Base-by-base conservation (phyloP, 2,329 filamentous ascomycete species). In the Achaetomium macrosporum region DNA sequence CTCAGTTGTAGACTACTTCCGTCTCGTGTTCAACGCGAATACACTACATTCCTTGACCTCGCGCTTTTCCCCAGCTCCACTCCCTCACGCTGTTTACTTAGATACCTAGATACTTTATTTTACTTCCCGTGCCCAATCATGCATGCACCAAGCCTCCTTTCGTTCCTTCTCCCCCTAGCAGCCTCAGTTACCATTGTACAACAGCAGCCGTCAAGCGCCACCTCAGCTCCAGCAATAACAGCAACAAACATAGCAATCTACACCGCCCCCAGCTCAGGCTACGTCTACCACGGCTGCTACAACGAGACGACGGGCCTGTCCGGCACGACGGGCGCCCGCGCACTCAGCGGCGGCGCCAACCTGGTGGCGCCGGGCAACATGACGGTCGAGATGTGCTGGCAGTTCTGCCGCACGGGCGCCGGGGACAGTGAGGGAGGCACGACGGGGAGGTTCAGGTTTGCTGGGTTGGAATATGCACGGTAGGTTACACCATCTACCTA, bases 271-370 rank as follows among this genome's bases (percentile, higher is more conserved):
- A 13, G 17, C 11, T 30, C 37, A 31, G 52, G 58, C 15, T 82
- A 80, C 67, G 57, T 50, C 15, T 82, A 82, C 65, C 63, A 66
- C n/a, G 80, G 80, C 51, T 84, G 81, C 69, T 82, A 69, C 68
- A 79, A 80, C 59, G 80, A 83, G 63, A 81, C 79, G 2, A 74
- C 71, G n/a, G 68, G 69, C 37, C 61, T 77, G 13, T 55, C 65
- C 13, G 65, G 67, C 55, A 71, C 76, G 5, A 68, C 69, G 29
- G 68, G 68, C 43, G 63, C 55, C 45, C 73, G 71, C 60, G 77
- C 79, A 15, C 68, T 83, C 5, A 59, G 66, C 17, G 72, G 69
- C 42, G 74, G 74, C 43, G 63, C 62, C 43, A 69, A 70, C 57
- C 64, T 71, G 52, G 70, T 73, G 39, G 57, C 63, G 15, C 62